These are phyloP conservation scores for Ceratobasidium papillatum DNA, from an alignment of 1,284 basidiomycete genomes.

Conservation along the genomic window DNA sequence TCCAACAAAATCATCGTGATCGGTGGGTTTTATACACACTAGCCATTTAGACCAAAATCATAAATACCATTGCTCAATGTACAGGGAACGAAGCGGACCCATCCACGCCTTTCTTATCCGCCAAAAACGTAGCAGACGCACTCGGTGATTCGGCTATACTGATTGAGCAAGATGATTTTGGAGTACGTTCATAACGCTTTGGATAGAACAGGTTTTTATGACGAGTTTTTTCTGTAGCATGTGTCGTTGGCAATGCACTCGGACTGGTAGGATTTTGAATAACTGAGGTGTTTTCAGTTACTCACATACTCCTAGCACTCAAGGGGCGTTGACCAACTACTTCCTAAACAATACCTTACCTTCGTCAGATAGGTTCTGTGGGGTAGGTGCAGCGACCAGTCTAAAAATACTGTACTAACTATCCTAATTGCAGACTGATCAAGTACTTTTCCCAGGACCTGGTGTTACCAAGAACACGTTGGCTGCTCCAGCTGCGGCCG, in stretches of 20 bases:
- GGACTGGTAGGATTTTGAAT: slow-evolving; percentile 1
- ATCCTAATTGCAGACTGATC: background rate
- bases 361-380: slow-evolving; percentile 10
- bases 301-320: background rate
- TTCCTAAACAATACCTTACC: slow-evolving; percentile 18
- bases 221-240: slow-evolving; percentile 21
- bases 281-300: background rate
- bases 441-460: slow-evolving; percentile 4
- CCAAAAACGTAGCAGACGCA: slow-evolving; percentile 18
- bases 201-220: background rate
- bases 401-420: background rate
- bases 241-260: slow-evolving; percentile 25
- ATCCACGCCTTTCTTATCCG: slow-evolving; percentile 18
- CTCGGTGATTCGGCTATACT: slow-evolving; percentile 7
- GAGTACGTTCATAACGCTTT: background rate
- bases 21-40: background rate
- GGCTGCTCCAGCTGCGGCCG: background rate
- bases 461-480: background rate
- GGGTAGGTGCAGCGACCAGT: background rate
- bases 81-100: slow-evolving; percentile 33
- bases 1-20: slow-evolving; percentile 36
- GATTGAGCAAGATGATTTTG: slow-evolving; percentile 34
- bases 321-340: background rate
- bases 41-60: background rate
- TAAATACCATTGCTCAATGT: background rate